Conservation (phyloP, 169 alveolate species). For the Cryptosporidium parvum region DNA sequence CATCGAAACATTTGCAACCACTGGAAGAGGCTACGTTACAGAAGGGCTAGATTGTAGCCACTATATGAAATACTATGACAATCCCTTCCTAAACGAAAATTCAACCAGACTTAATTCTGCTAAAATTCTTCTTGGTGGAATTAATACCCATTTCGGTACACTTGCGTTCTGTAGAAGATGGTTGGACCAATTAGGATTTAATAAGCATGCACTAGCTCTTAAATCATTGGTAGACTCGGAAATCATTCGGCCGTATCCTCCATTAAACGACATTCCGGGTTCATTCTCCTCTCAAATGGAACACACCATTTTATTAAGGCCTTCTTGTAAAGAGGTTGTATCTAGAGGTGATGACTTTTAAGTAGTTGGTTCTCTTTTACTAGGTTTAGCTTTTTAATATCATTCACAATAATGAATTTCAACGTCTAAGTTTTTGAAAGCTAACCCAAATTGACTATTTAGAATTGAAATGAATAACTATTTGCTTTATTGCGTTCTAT, state of each 20-base stretch:
- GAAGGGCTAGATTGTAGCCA: slow-evolving; percentile 94
- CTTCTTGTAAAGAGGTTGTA: slow-evolving; percentile 97
- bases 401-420: no score
- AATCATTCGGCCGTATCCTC: slow-evolving; percentile 98
- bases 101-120: slow-evolving; percentile 92
- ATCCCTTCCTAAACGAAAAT: slow-evolving; percentile 84
- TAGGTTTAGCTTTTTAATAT: neutral
- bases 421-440: neutral
- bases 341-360: slow-evolving; percentile 98
- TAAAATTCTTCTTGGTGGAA: slow-evolving; percentile 91
- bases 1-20: slow-evolving; percentile 98
- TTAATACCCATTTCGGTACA: slow-evolving; percentile 96
- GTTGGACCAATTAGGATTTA: slow-evolving; percentile 96
- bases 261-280: slow-evolving; percentile 96
- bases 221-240: slow-evolving; percentile 95
- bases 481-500: neutral
- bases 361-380: neutral
- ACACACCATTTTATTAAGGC: slow-evolving; percentile 97
- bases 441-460: neutral
- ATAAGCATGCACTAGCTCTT: slow-evolving; percentile 93
- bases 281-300: slow-evolving; percentile 99
- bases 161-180: slow-evolving; percentile 99
- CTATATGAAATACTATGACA: slow-evolving; percentile 96
- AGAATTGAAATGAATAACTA: neutral
- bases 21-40: slow-evolving; percentile 95